Conservation (phyloP, 2,329 filamentous ascomycete species). For the Calonectria honghensis region DNA sequence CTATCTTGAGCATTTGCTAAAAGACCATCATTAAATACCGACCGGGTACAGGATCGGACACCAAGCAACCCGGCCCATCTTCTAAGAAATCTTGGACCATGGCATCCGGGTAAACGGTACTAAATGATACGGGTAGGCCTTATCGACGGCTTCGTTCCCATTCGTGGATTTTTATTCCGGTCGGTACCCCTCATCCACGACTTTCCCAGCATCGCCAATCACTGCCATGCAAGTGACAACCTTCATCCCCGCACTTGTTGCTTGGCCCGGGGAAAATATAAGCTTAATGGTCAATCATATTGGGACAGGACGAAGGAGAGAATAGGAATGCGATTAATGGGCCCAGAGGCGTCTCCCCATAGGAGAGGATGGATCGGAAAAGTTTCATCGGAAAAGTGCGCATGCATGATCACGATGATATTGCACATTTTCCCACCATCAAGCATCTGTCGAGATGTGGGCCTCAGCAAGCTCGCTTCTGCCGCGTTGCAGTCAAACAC, state of each 20-base stretch:
- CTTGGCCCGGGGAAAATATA: neutral
- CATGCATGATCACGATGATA: neutral
- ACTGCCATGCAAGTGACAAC: no score
- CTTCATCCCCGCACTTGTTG: neutral
- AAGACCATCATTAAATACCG: neutral
- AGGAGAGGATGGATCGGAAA: neutral
- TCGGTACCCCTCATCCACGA: neutral
- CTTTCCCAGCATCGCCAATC: neutral
- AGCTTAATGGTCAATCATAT: conserved; percentile 8
- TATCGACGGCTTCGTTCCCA: neutral
- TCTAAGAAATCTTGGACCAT: no score
- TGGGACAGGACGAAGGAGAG: neutral
- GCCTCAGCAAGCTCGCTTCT: neutral
- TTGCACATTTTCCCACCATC: conserved; percentile 21
- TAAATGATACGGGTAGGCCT: neutral
- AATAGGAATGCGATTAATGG: neutral
- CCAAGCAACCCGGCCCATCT: no score
- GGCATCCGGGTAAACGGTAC: neutral
- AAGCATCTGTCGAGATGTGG: neutral
- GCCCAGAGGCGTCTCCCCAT: neutral
- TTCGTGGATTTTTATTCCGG: conserved; percentile 8
- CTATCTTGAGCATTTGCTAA: neutral
- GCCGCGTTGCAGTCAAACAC: neutral
- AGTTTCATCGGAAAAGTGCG: neutral
- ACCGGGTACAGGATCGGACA: neutral